Percentiles rank a stretch among this genome's conserved stretches.
These are phyloP conservation scores for Galium porrigens DNA, from an alignment of 305 asterid genomes.

Conservation along the genomic window DNA sequence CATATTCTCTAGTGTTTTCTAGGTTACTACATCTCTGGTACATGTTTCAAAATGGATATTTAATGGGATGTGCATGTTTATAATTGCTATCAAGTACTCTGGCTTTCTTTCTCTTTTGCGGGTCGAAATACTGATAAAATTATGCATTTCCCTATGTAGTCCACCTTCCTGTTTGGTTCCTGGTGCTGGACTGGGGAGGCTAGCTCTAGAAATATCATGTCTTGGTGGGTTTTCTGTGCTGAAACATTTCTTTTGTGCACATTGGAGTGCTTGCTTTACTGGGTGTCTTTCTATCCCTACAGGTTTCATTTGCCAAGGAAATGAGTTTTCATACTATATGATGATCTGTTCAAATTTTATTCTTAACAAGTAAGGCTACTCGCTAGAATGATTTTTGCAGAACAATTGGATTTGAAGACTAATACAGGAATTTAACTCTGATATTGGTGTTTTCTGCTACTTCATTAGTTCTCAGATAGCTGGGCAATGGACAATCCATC, in stretches of 20 bases:
- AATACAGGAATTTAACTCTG: slow-evolving; percentile 7
- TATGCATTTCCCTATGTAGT: slow-evolving; percentile 26
- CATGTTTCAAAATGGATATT: neutral
- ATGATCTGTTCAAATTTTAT: slow-evolving; percentile 98
- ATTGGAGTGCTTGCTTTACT: neutral
- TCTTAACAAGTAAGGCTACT: slow-evolving; percentile 56
- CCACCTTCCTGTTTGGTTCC: slow-evolving; percentile 91
- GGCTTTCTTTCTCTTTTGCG: slow-evolving; percentile 13
- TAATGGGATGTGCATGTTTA: neutral
- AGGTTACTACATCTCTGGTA: neutral
- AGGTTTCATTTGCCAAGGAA: slow-evolving; percentile 93
- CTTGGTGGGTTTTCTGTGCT: slow-evolving; percentile 39
- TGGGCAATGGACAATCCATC: slow-evolving; percentile 87
- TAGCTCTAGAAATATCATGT: slow-evolving; percentile 85
- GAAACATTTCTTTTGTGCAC: neutral
- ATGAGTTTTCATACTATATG: slow-evolving; percentile 96
- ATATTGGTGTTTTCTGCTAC: slow-evolving; percentile 17
- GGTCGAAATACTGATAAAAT: slow-evolving; percentile 22
- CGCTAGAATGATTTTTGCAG: slow-evolving; percentile 14
- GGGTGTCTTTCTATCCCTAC: slow-evolving; percentile 12
- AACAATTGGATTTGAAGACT: slow-evolving; percentile 7
- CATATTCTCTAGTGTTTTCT: neutral
- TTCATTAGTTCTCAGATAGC: slow-evolving; percentile 40
- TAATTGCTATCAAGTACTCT: neutral
- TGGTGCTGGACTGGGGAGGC: slow-evolving; percentile 98